phyloP scores from a whole-genome alignment of 768 basidiomycete genomes.

The Amanita muscaria region DNA sequence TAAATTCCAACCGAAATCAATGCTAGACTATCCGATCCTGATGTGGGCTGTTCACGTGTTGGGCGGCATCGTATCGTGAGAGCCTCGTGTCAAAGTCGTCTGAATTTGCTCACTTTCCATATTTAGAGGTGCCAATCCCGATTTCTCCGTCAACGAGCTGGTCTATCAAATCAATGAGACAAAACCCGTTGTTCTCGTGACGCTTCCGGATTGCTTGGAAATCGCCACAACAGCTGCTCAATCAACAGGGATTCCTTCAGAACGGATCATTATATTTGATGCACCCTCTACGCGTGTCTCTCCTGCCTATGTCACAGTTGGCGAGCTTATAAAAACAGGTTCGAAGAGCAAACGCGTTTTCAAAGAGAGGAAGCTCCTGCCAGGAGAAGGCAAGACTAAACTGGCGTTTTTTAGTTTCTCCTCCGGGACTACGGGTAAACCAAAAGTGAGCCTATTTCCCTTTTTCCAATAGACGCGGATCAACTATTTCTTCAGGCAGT shows the following conservation, averaged over 20 bases:
- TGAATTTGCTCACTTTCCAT: neutral
- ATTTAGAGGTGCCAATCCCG: conserved; percentile 52
- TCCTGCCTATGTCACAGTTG: conserved; percentile 26
- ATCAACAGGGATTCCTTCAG: conserved; percentile 26
- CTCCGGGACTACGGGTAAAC: conserved; percentile 65
- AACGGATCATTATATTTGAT: conserved; percentile 39
- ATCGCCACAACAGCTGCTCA: conserved; percentile 35
- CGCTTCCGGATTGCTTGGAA: conserved; percentile 35
- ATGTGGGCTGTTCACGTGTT: conserved; percentile 50
- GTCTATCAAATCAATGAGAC: conserved; percentile 44
- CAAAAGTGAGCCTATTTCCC: conserved; percentile 38
- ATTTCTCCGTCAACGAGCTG: conserved; percentile 44
- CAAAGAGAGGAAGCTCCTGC: conserved; percentile 39
- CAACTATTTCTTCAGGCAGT: conserved; percentile 33
- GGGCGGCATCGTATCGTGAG: conserved; percentile 50
- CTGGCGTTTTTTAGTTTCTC: conserved; percentile 67
- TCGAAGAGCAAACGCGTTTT: conserved; percentile 29
- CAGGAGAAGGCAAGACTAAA: conserved; percentile 60
- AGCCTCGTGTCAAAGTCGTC: conserved; percentile 5
- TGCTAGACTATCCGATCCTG: conserved; percentile 43
- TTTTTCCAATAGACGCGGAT: neutral
- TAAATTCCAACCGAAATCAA: too few species aligned
- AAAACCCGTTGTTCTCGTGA: conserved; percentile 39
- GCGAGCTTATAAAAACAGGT: conserved; percentile 42
- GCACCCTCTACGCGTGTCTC: conserved; percentile 8